Evolutionary conservation across 306 rosid species (phyloP), one percentile per base, ranked within the genome.

Genomic region (Phaseolus lunatus): DNA sequence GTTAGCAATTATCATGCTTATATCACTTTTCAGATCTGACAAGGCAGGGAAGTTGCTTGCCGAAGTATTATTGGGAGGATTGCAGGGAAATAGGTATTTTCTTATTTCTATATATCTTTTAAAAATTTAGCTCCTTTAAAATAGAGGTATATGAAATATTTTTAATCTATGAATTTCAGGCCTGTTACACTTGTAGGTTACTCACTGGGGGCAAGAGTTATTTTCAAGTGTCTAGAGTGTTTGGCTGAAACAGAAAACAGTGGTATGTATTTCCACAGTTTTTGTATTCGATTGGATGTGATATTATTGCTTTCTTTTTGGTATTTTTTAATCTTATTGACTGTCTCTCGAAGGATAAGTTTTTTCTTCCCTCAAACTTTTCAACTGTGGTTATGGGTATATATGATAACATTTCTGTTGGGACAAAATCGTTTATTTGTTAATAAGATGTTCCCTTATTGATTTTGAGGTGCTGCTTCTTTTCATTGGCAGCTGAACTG

Each of bases 41-140:
- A 90, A 90, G 83, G 91, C 89, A 68, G 96, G 96, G 43, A 86
- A 80, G 84, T 61, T 90, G 78, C 96, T 88, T 72, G 92, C 96
- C 72, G 91, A 90, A 75, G 88, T 85, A 26, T 68, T 86, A 71
- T 65, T 84, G 77, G 78, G 78, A 20, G 89, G 91, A 64, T 80
- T 83, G 81, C 92, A 88, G 67, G 96, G 95, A 62, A 88, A 88
- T 72, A 88, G 90, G 92, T 88, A 52, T 52, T 75, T 62, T 56
- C 70, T 74, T 73, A 65, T 47, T 77, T 78, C 18, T 29, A 37
- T 66, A 27, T 77, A 72, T 78, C 44, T 58, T 68, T 64, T 57
- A 22, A 70, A 31, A 18, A 63, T 64, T 48, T 53, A 16, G 76
- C 73, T 75, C 59, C 59, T 47, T 16, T 43, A 78, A 66, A 63